These are phyloP conservation scores for Coniosporium apollinis DNA, from an alignment of 495 filamentous ascomycete species.

Conservation along the genomic window DNA sequence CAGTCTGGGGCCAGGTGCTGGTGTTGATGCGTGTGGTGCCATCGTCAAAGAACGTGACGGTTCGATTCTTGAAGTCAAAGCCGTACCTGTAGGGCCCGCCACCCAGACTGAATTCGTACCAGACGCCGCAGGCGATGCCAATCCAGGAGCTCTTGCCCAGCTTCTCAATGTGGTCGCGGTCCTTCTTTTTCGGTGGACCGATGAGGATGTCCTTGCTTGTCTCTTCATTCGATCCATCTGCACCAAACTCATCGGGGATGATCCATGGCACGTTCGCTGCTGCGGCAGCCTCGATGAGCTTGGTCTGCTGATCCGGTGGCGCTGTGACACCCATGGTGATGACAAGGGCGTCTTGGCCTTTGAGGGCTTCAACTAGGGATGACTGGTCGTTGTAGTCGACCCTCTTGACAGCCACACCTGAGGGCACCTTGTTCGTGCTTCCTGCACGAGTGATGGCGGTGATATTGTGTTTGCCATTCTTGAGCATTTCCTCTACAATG, in stretches of 20 bases:
- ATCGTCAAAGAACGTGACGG: constrained; percentile 31
- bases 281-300: constrained; percentile 41
- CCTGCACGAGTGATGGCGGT: constrained; percentile 36
- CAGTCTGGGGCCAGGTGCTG: constrained; percentile 29
- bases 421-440: constrained; percentile 24
- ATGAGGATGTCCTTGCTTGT: constrained; percentile 23
- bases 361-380: constrained; percentile 28
- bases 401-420: constrained; percentile 24
- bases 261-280: constrained; percentile 43
- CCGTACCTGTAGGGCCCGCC: constrained; percentile 21
- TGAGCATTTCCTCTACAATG: constrained; percentile 34
- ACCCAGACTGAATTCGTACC: constrained; percentile 39
- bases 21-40: constrained; percentile 25
- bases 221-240: constrained; percentile 23
- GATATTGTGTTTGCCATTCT: constrained; percentile 34
- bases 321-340: constrained; percentile 35
- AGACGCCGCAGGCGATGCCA: constrained; percentile 29
- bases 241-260: constrained; percentile 42
- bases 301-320: constrained; percentile 25
- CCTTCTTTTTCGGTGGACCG: constrained; percentile 1
- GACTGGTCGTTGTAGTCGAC: constrained; percentile 29
- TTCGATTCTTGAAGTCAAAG: constrained; percentile 27
- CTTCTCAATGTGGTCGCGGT: constrained; percentile 23
- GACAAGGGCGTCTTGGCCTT: constrained; percentile 40
- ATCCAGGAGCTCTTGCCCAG: constrained; percentile 35